These are phyloP conservation scores for Toxicodendron radicans DNA, from an alignment of 345 rosid species.

Conservation along the genomic window DNA sequence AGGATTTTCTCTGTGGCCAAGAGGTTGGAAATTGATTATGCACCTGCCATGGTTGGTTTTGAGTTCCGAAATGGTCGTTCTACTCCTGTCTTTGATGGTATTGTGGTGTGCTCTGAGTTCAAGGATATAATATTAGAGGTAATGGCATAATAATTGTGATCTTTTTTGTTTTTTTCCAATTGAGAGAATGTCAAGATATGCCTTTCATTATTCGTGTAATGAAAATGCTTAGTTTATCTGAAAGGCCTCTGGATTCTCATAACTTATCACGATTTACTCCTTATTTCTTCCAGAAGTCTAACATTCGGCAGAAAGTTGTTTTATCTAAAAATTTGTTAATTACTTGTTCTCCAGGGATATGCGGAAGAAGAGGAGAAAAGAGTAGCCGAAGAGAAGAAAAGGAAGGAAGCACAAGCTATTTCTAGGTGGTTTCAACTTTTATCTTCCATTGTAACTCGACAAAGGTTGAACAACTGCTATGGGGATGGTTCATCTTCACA, in stretches of 20 bases:
- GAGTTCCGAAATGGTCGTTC: constrained; percentile 80
- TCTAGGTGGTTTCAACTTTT: constrained; percentile 97
- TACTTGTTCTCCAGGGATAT: constrained; percentile 55
- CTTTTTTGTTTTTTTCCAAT: no score
- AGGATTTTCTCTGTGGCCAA: constrained; percentile 74
- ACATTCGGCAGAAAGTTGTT: background rate
- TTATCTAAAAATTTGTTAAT: background rate
- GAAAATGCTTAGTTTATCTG: background rate
- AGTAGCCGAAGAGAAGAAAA: constrained; percentile 72
- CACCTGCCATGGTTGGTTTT: constrained; percentile 98
- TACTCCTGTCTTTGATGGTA: constrained; percentile 75
- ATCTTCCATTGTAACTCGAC: constrained; percentile 75
- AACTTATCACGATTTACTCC: background rate
- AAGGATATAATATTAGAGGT: constrained; percentile 83
- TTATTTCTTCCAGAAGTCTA: background rate
- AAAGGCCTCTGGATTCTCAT: background rate
- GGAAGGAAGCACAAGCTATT: constrained; percentile 66
- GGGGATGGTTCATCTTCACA: constrained; percentile 27
- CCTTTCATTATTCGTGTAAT: background rate
- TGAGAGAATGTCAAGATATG: background rate
- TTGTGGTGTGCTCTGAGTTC: constrained; percentile 88
- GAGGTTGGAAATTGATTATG: constrained; percentile 91
- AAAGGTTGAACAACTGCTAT: constrained; percentile 63
- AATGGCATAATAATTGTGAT: background rate
- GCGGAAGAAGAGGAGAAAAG: constrained; percentile 74